These are phyloP conservation scores for Salix suchowensis DNA, from an alignment of 345 rosid genomes.

Conservation along the genomic window DNA sequence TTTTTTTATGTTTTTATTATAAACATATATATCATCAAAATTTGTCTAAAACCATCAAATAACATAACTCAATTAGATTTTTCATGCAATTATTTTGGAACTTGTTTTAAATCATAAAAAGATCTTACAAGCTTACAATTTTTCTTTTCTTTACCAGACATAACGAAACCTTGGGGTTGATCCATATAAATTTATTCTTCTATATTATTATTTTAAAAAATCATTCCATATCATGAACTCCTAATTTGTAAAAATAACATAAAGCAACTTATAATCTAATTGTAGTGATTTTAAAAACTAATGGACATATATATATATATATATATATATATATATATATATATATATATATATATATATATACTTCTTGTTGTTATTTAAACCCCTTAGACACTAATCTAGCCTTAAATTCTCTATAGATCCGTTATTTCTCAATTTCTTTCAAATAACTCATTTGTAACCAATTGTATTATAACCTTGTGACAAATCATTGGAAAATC, in stretches of 20 bases:
- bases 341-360: neutral
- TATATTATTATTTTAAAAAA: neutral
- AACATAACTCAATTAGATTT: neutral
- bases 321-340: neutral
- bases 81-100: neutral
- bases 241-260: neutral
- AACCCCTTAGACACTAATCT: neutral
- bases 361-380: neutral
- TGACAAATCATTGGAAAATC: neutral
- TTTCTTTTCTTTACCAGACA: neutral
- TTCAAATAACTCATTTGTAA: constrained; percentile 1
- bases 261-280: neutral
- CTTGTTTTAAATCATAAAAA: neutral
- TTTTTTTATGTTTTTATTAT: neutral
- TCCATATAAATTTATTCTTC: neutral
- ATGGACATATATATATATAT: neutral
- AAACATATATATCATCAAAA: neutral
- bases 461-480: neutral
- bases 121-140: neutral
- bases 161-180: neutral
- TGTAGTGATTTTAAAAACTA: neutral
- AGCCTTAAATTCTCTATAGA: constrained; percentile 1
- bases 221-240: neutral
- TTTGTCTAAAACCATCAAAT: too few species aligned
- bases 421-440: neutral